phyloP scores from a whole-genome alignment of 345 rosid species.

The Mangifera indica region DNA sequence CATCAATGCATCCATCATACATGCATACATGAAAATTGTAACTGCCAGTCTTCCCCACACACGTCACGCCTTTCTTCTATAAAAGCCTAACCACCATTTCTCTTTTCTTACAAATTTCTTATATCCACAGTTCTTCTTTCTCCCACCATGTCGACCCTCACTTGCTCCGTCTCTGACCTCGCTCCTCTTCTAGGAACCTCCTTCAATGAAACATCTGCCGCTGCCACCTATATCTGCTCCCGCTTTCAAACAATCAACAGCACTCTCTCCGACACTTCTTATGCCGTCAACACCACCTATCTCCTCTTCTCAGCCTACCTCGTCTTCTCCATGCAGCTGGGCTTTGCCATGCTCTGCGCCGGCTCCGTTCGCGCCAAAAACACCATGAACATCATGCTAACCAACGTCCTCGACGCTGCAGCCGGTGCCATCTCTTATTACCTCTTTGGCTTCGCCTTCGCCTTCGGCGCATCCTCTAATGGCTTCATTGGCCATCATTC shows the following conservation, averaged over 20 bases:
- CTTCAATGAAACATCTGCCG: constrained; percentile 21
- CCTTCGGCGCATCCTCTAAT: constrained; percentile 72
- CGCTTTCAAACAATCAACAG: constrained; percentile 32
- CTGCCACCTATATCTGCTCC: constrained; percentile 54
- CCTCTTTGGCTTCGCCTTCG: constrained; percentile 75
- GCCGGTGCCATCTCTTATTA: constrained; percentile 72
- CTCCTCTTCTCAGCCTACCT: constrained; percentile 85
- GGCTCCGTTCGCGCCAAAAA: constrained; percentile 80
- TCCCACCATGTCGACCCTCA: constrained; percentile 24
- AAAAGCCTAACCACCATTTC: background rate
- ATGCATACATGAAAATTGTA: too few species aligned
- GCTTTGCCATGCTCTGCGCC: constrained; percentile 85
- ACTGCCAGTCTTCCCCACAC: background rate
- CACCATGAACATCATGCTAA: constrained; percentile 84
- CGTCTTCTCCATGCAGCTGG: constrained; percentile 79
- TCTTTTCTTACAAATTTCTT: background rate
- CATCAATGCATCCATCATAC: too few species aligned
- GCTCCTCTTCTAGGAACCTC: constrained; percentile 31
- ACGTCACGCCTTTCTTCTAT: background rate
- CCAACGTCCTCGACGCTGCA: constrained; percentile 73
- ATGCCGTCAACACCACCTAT: constrained; percentile 64
- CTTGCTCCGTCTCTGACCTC: constrained; percentile 45
- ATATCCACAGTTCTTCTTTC: background rate
- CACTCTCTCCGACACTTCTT: constrained; percentile 42
- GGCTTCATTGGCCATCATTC: constrained; percentile 66